Base-by-base conservation (phyloP, 2,329 filamentous ascomycete species). In the Pseudocercospora musae region DNA sequence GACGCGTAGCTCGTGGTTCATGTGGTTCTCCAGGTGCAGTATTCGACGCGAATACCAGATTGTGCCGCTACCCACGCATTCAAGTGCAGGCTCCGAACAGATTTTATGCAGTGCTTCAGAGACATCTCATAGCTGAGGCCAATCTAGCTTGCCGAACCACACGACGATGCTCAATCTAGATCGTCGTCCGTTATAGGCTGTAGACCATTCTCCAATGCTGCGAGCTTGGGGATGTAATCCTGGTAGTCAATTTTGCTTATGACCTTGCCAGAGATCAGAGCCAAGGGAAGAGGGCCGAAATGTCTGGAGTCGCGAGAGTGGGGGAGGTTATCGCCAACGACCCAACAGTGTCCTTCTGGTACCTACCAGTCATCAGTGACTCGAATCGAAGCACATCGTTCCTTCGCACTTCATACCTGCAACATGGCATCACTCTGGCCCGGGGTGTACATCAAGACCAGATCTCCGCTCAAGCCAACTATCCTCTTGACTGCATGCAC, bases 331-430 rank as follows among this genome's bases (percentile, higher is more conserved):
- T 99, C 95, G 2, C 95, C 95, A 2, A 87, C 85, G 6, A 97
- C 80, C 86, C 92, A 98, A 71, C 92, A 96, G 80, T 99, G 95
- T 1, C 95, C 95, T 72, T 90, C 82, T 0, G 95, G 95, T 15
- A 99, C 87, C 90, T 96, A 71, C 54, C 9, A 21, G n/a, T 29
- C 42, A 23, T 66, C 49, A 67, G 60, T 29, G 46, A 15, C n/a
- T 37, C 25, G 5, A 6, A 20, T 25, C 20, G 21, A 13, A 11
- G 11, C 13, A 13, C 29, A 29, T 46, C 18, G 44, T 21, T 44
- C n/a, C 44, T 21, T 44, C 27, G 2, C 13, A 18, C 18, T 11
- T 23, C 66, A 49, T 71, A 90, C 90, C 81, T 90, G 87, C 18
- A 92, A 82, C 85, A 91, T 88, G 55, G 63, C 69, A 18, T 70